These are phyloP conservation scores for Stipa capillata DNA, from an alignment of 176 grass and related monocot genomes.

Conservation along the genomic window DNA sequence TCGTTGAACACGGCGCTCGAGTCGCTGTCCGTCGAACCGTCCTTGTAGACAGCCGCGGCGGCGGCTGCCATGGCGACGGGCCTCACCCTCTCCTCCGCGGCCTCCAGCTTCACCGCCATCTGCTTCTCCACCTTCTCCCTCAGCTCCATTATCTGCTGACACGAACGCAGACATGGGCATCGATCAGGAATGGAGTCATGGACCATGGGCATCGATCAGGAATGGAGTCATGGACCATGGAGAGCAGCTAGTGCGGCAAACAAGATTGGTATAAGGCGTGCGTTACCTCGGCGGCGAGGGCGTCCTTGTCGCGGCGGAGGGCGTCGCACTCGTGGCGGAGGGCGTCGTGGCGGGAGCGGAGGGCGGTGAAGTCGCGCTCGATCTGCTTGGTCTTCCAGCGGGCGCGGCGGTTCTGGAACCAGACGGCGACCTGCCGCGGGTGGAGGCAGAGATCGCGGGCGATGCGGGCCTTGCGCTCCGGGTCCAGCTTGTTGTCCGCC, in stretches of 20 bases:
- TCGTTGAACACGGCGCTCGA: slow-evolving; percentile 57
- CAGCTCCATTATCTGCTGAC: slow-evolving; percentile 29
- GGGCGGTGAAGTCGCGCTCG: slow-evolving; percentile 54
- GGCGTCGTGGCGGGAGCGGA: slow-evolving; percentile 37
- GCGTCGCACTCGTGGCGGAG: slow-evolving; percentile 47
- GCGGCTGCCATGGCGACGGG: not conserved
- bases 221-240: no score
- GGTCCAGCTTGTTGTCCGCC: slow-evolving; percentile 69
- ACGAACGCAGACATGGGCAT: not conserved
- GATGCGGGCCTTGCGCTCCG: slow-evolving; percentile 49
- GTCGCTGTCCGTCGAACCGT: slow-evolving; percentile 42
- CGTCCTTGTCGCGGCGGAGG: slow-evolving; percentile 50
- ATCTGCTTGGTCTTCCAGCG: slow-evolving; percentile 76
- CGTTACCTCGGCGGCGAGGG: slow-evolving; percentile 49
- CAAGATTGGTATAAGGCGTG: not conserved
- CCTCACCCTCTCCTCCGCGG: not conserved
- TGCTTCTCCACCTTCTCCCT: slow-evolving; percentile 7
- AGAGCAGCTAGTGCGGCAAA: not conserved
- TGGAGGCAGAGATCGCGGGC: slow-evolving; percentile 55
- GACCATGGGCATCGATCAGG: no score
- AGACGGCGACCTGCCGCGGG: slow-evolving; percentile 64
- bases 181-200: not conserved
- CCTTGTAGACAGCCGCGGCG: not conserved
- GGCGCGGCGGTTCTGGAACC: no score
- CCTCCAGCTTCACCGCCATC: slow-evolving; percentile 27